Evolutionary conservation across 2,329 filamentous ascomycete species (phyloP), one percentile per base, ranked within the genome.

Genomic region (Coniochaeta hoffmannii): DNA sequence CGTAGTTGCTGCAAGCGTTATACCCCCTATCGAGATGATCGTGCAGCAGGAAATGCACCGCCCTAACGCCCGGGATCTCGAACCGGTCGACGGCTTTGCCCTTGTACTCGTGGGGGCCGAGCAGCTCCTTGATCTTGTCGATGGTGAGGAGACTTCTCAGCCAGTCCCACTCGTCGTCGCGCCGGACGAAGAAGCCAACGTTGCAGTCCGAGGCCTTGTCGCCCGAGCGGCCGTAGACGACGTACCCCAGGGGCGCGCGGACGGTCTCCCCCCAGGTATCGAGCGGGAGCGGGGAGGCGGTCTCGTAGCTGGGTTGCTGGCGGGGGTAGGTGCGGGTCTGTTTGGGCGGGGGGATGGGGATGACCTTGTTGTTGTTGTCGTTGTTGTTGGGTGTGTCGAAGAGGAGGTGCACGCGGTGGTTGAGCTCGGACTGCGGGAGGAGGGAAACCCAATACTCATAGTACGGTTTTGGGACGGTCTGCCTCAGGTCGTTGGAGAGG

Each of bases 191-290:
- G 57, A 77, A 71, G 0, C 74, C 74, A 3, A 75, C 68, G 44
- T 76, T 77, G 22, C 66, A 68, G 57, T 77, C 71, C 0, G 69
- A 67, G 0, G 68, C 73, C 55, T 77, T 77, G 49, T 77, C 75
- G 0, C 70, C 70, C 4, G 66, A 50, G 4, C 54, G 57, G 12
- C 50, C 57, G 14, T 36, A 28, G 8, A 56, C 54, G 14, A 58
- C 46, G 34, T 49, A 54, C n/a, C 54, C 57, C 38, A 58, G 51
- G 10, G 57, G 57, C 2, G 35, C 54, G 17, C 54, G 49, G 14
- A 57, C 58, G 15, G 60, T 62, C 6, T 49, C 58, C 30, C 61
- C 58, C 56, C 55, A 58, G 51, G 31, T 59, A 55, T 31, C 36
- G 28, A 51, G 58, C 19, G 6, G 46, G 2, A 54, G 41, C 2